phyloP scores from a whole-genome alignment of 192 early-diverging fungal genomes.

The Coemansia sp. region DNA sequence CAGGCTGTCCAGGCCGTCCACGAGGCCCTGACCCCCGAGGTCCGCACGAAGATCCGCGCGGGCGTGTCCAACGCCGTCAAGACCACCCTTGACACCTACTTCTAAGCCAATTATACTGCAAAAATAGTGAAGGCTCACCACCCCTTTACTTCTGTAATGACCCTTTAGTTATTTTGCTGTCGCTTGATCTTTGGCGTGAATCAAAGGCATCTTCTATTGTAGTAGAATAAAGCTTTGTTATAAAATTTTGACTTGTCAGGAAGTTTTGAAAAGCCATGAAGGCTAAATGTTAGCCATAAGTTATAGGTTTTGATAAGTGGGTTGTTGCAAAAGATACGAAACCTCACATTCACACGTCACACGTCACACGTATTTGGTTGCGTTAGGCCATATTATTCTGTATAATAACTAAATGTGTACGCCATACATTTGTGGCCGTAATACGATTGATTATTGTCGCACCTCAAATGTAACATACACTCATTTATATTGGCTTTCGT shows the following conservation, averaged over 20 bases:
- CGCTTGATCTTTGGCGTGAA: not conserved
- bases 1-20: constrained; percentile 42
- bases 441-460: too few species aligned
- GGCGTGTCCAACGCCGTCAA: constrained; percentile 53
- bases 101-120: constrained; percentile 19
- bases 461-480: too few species aligned
- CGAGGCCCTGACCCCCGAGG: constrained; percentile 48
- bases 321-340: too few species aligned
- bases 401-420: too few species aligned
- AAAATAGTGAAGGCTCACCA: not conserved
- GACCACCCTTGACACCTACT: constrained; percentile 53
- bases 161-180: not conserved
- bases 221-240: not conserved
- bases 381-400: too few species aligned
- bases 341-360: too few species aligned
- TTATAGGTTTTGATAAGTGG: too few species aligned
- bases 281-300: too few species aligned
- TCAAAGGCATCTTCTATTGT: not conserved
- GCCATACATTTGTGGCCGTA: too few species aligned
- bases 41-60: constrained; percentile 52
- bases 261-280: too few species aligned
- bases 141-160: not conserved
- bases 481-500: too few species aligned
- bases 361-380: too few species aligned
- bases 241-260: not conserved